Percentiles rank a stretch among this genome's conserved stretches.
These are phyloP conservation scores for Fusarium keratoplasticum DNA, from an alignment of 2,329 filamentous ascomycete genomes.

Conservation along the genomic window DNA sequence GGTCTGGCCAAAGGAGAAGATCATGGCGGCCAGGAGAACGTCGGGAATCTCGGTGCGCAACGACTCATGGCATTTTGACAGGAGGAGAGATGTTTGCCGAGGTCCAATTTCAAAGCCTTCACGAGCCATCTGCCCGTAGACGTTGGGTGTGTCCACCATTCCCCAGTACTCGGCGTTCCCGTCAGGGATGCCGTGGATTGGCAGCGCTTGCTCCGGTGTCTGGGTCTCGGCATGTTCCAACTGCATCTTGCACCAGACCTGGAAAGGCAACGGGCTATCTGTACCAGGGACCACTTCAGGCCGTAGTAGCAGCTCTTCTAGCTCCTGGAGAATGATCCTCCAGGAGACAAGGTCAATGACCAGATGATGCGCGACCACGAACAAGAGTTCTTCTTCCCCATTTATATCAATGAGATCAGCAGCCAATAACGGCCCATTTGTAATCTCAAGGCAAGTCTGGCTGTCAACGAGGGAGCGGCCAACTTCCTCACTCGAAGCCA, in stretches of 20 bases:
- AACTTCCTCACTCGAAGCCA: not conserved
- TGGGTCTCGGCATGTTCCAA: conserved; percentile 7
- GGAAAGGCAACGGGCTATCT: conserved; percentile 47
- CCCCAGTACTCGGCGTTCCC: conserved; percentile 44
- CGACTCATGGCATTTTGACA: conserved; percentile 36
- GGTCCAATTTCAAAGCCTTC: conserved; percentile 31
- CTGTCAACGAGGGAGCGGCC: conserved; percentile 3
- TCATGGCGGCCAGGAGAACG: conserved; percentile 48
- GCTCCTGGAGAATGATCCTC: conserved; percentile 52
- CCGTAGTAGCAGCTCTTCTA: conserved; percentile 50
- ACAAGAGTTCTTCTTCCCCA: conserved; percentile 45
- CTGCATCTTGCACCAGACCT: conserved; percentile 54
- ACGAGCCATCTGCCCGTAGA: conserved; percentile 34
- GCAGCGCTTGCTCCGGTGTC: conserved; percentile 41
- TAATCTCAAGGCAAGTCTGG: conserved; percentile 27
- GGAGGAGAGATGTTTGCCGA: conserved; percentile 26
- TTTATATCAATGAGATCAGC: conserved; percentile 21
- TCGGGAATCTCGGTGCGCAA: conserved; percentile 50
- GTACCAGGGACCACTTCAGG: conserved; percentile 12
- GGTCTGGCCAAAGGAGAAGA: conserved; percentile 41
- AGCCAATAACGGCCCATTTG: conserved; percentile 15
- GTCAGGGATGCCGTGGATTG: conserved; percentile 15
- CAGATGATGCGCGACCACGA: conserved; percentile 52
- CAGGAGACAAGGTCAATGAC: conserved; percentile 61
- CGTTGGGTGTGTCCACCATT: conserved; percentile 32